Evolutionary conservation across 805 yeast genomes (phyloP), one percentile per base, ranked within the genome.

Genomic region (Saccharomycopsis vini): DNA sequence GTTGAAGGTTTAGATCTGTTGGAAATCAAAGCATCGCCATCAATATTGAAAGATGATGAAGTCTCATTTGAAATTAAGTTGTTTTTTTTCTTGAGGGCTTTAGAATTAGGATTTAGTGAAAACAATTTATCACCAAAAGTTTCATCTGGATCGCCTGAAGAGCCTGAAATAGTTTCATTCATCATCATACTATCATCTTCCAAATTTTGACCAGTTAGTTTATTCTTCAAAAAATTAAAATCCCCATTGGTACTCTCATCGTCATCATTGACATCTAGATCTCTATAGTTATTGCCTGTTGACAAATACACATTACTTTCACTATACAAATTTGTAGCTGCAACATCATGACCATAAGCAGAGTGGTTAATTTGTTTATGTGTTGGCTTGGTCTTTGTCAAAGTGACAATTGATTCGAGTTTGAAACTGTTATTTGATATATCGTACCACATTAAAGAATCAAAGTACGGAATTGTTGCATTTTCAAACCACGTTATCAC

Each of bases 401-500:
- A 30, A 12, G 18, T 38, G 6, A 40, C 21, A 15, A 24, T 28
- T n/a, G 29, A 30, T 4, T 32, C 34, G 20, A 47, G 32, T 18
- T 20, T 34, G 16, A 53, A 42, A 15, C 31, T 28, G 21, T 32
- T 35, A n/a, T 35, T 24, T 19, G 31, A 16, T 24, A 47, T 71
- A 28, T 78, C 78, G 28, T 57, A 56, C 78, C 85, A 75, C 43
- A 62, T 62, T n/a, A 74, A 46, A 12, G 68, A 64, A 40, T 77
- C 82, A 55, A 80, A 78, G 45, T 66, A 67, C 21, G 84, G 77
- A 31, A 75, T 61, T 26, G 68, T 68, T 2, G 77, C 75, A 50
- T 71, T 72, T 57, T 81, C 87, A 37, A 79, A 59, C 85, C 88
- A 83, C 3, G 79, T 57, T 22, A 76, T 50, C 5, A 65, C 59